Conservation (phyloP, 768 basidiomycete species). For the Russula emetica region DNA sequence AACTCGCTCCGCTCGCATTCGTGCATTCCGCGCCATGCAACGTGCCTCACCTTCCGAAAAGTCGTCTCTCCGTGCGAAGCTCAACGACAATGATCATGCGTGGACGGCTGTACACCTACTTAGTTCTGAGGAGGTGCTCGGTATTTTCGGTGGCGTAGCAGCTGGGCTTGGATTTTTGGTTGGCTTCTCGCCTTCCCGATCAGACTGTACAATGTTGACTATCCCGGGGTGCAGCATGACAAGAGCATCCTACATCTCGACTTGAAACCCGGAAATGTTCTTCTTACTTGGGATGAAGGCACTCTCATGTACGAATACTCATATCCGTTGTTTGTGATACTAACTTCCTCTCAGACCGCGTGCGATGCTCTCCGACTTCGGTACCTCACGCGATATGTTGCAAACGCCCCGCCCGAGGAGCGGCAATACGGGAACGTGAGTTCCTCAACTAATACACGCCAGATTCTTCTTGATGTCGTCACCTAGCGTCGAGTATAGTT, state of each 20-base stretch:
- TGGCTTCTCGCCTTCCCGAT: constrained; percentile 29
- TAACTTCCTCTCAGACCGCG: constrained; percentile 56
- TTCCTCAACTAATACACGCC: constrained; percentile 23
- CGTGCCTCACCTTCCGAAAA: constrained; percentile 59
- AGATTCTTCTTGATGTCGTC: not conserved
- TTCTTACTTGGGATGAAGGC: constrained; percentile 89
- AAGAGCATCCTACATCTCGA: constrained; percentile 88
- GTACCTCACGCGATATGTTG: constrained; percentile 89
- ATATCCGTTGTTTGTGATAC: not conserved
- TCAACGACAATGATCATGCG: constrained; percentile 37
- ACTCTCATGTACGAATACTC: constrained; percentile 57
- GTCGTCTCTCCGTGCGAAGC: constrained; percentile 53
- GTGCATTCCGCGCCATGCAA: constrained; percentile 69
- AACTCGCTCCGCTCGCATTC: constrained; percentile 67
- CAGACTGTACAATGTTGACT: not conserved
- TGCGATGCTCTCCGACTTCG: constrained; percentile 95
- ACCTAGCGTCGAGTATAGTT: constrained; percentile 23
- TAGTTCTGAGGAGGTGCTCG: constrained; percentile 77
- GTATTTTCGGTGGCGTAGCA: constrained; percentile 78
- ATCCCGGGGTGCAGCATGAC: constrained; percentile 51
- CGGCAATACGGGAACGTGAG: constrained; percentile 93
- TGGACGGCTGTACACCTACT: constrained; percentile 81
- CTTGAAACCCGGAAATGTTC: constrained; percentile 89
- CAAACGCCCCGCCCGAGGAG: constrained; percentile 62
- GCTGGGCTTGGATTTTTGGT: constrained; percentile 88